A percentile compares a stretch with the other conserved stretches of the same genome.
phyloP scores from a whole-genome alignment of 345 rosid genomes.

The Heritiera littoralis region DNA sequence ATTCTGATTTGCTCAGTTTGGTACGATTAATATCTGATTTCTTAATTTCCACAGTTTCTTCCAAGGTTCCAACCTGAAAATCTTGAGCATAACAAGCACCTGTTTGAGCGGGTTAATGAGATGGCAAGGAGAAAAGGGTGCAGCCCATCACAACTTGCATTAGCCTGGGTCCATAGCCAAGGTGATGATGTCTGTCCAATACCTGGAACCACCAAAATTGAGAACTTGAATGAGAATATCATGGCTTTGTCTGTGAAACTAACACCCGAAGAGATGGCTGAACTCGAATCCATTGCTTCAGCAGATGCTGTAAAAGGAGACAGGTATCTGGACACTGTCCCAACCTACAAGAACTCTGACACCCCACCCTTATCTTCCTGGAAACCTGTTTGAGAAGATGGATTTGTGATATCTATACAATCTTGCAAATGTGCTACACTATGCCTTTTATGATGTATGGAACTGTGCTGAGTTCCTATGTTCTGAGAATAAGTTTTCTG shows the following conservation, averaged over 20 bases:
- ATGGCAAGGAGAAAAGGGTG: slow-evolving; percentile 54
- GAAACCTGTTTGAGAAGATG: slow-evolving; percentile 28
- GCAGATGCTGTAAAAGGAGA: slow-evolving; percentile 45
- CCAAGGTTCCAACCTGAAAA: slow-evolving; percentile 68
- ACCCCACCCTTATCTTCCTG: slow-evolving; percentile 67
- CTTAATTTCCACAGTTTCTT: slow-evolving; percentile 32
- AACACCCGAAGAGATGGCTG: slow-evolving; percentile 52
- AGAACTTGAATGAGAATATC: slow-evolving; percentile 56
- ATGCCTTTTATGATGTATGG: background rate
- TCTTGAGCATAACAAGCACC: slow-evolving; percentile 43
- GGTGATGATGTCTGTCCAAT: slow-evolving; percentile 13
- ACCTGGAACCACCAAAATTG: slow-evolving; percentile 47
- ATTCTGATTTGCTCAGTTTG: too few species aligned
- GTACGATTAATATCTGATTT: too few species aligned
- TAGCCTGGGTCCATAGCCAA: slow-evolving; percentile 56
- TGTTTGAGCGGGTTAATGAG: slow-evolving; percentile 45
- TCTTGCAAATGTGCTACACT: background rate
- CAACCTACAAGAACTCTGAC: slow-evolving; percentile 39
- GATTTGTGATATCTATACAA: background rate
- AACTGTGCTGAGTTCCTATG: background rate
- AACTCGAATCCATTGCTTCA: slow-evolving; percentile 48
- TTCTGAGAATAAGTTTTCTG: background rate
- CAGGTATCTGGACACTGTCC: slow-evolving; percentile 13
- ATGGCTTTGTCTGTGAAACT: slow-evolving; percentile 61
- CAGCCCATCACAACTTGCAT: slow-evolving; percentile 62